Conservation (phyloP, 495 filamentous ascomycete species). For the Penicillium crystallinum region DNA sequence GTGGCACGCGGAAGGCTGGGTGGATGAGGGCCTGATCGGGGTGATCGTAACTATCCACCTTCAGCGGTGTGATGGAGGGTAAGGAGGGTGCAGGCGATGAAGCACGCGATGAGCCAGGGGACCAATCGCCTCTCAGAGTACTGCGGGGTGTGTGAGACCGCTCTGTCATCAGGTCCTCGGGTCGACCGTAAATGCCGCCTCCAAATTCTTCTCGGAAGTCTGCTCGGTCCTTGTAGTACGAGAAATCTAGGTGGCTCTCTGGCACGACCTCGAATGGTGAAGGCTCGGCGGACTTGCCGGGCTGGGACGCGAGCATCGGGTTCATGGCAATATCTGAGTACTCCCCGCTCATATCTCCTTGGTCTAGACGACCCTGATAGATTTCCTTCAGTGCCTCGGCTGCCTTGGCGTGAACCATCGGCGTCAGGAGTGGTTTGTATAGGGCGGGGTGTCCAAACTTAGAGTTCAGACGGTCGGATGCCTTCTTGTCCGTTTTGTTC, state of each 20-base stretch:
- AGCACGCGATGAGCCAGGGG: conserved; percentile 40
- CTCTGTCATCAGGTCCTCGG: conserved; percentile 57
- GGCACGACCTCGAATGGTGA: conserved; percentile 82
- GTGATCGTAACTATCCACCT: conserved; percentile 26
- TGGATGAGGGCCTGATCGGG: conserved; percentile 25
- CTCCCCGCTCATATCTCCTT: conserved; percentile 55
- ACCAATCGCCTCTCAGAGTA: conserved; percentile 39
- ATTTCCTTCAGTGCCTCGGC: conserved; percentile 74
- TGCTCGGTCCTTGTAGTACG: conserved; percentile 79
- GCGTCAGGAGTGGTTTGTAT: conserved; percentile 81
- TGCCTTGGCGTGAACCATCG: conserved; percentile 92
- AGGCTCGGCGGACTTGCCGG: conserved; percentile 55
- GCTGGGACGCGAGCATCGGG: conserved; percentile 67
- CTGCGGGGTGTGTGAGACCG: conserved; percentile 64
- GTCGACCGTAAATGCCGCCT: conserved; percentile 67
- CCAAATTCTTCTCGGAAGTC: conserved; percentile 88
- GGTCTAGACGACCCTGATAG: conserved; percentile 71
- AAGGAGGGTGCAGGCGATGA: conserved; percentile 42
- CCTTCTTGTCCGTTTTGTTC: conserved; percentile 44
- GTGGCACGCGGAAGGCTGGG: conserved; percentile 34
- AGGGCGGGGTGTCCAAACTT: conserved; percentile 91
- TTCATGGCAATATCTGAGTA: conserved; percentile 75
- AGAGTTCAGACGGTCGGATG: conserved; percentile 66
- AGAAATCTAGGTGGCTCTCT: conserved; percentile 87
- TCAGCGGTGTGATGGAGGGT: conserved; percentile 25